Base-by-base conservation (phyloP, 768 basidiomycete species). In the Auriscalpium microsporum region DNA sequence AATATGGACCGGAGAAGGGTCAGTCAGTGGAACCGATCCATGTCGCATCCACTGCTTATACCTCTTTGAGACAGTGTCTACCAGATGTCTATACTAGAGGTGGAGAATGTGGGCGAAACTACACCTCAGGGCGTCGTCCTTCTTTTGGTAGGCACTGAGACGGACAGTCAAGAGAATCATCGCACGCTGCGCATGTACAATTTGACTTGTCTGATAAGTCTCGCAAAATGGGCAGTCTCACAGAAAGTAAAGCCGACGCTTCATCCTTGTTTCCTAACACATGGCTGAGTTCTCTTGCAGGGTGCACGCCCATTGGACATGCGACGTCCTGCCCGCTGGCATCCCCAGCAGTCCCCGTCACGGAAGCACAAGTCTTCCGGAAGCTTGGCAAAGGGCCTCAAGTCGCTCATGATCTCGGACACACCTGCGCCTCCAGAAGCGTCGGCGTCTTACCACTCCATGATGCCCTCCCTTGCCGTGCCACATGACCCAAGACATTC, bases 1-100 rank as follows among this genome's bases (percentile, higher is more conserved):
- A 28, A 78, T 93, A 17, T 93, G 89, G 89, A 72, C 73, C 28
- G 90, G 90, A 52, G 90, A 92, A 71, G 78, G 81, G 88, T 88
- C 60, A 62, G 79, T 68, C 38, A 8, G 19, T 34, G 21, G n/a
- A 11, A 54, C 33, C 35, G n/a, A 28, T 23, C 4, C 34, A 38
- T 42, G 2, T 21, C 38, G 21, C n/a, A 37, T 34, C 21, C 19
- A 19, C 36, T 42, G 23, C 21, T 14, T 14, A 28, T 21, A 38
- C 40, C n/a, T 17, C 0, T 34, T 42, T 47, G 52, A 42, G 53
- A 19, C 52, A 91, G 90, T 47, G 83, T 93, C 11, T 79, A 80
- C 65, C 89, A 93, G 65, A 81, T 92, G 79, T 76, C 84, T 0
- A 67, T 90, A 23, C 74, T 93, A 4, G 90, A 93, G 68, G 64